Base-by-base conservation (phyloP, 371 early-diverging fungal species). In the Mucor irregularis region DNA sequence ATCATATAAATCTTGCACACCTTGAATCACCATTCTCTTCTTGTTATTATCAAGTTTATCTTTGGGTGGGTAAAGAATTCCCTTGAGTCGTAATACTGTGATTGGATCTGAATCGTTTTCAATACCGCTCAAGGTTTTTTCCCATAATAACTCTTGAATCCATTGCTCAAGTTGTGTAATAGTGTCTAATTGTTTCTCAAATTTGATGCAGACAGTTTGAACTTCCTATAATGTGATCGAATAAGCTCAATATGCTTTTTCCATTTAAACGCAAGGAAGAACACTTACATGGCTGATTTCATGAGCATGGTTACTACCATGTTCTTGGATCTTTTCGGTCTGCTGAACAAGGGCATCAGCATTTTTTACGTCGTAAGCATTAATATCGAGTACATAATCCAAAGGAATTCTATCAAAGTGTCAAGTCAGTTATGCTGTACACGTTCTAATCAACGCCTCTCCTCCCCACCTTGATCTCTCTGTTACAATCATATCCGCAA, bases 121-220 rank as follows among this genome's bases (percentile, higher is more conserved):
- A 11, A 61, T 33, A 3, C 53, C 64, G n/a, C 88, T 83, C 22
- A 92, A 61, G 2, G 62, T 62, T 33, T 86, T 82, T 24, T 94
- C 95, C 98, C 98, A 97, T 13, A 97, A 74, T 35, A 97, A 64
- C 13, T 74, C 66, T 65, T 94, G 97, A n/a, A 97, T 78, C 96
- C 96, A 97, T 22, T 73, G 65, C 47, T 97, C 96, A 13, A 96
- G 37, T 34, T 56, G 29, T 28, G 62, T 54, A 37, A 83, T 53
- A 8, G 66, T 59, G 16, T 67, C 62, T 9, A 74, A 22, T 29
- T 70, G 80, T n/a, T 67, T 22, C 4, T 61, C 42, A 39, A 80
- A 74, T 17, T 76, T 67, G 33, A 80, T 71, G 47, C 76, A 76
- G 4, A 80, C 69, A 13, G 84, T 85, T 70, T 74, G 68, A n/a